Evolutionary conservation across 805 yeast species (phyloP).

Genomic region (Candida anglica): DNA sequence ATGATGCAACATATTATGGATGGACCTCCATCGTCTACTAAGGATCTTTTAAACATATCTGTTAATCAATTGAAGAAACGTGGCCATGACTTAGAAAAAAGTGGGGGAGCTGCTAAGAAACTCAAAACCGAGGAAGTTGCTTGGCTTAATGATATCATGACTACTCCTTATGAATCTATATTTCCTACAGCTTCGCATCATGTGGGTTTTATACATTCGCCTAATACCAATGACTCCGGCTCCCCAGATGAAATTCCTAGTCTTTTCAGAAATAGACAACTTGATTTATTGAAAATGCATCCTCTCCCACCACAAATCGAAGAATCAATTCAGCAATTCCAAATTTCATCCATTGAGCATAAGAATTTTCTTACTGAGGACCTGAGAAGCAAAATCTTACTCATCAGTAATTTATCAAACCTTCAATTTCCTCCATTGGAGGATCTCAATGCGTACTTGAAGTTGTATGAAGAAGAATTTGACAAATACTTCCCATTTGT

Average conservation of each 20-base stretch:
- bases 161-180: slow-evolving; percentile 59
- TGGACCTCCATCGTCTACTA: not conserved
- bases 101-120: not conserved
- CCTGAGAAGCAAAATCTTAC: slow-evolving; percentile 50
- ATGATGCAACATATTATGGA: slow-evolving; percentile 8
- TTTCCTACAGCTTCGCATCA: slow-evolving; percentile 51
- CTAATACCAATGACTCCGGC: slow-evolving; percentile 27
- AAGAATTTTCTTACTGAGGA: slow-evolving; percentile 38
- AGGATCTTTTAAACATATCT: not conserved
- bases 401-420: slow-evolving; percentile 48
- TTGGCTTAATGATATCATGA: slow-evolving; percentile 70
- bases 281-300: slow-evolving; percentile 49
- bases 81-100: too few relatives aligned
- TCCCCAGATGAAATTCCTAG: slow-evolving; percentile 47
- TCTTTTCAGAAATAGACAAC: slow-evolving; percentile 61
- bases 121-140: slow-evolving; percentile 28
- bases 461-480: slow-evolving; percentile 73
- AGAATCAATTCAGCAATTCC: not conserved
- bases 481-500: slow-evolving; percentile 81
- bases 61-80: too few relatives aligned
- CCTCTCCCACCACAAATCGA: not conserved
- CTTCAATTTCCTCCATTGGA: slow-evolving; percentile 69
- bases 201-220: slow-evolving; percentile 49
- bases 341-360: not conserved
- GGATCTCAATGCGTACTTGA: slow-evolving; percentile 73